Base-by-base conservation (phyloP, 768 basidiomycete genomes). In the Piloderma croceum region DNA sequence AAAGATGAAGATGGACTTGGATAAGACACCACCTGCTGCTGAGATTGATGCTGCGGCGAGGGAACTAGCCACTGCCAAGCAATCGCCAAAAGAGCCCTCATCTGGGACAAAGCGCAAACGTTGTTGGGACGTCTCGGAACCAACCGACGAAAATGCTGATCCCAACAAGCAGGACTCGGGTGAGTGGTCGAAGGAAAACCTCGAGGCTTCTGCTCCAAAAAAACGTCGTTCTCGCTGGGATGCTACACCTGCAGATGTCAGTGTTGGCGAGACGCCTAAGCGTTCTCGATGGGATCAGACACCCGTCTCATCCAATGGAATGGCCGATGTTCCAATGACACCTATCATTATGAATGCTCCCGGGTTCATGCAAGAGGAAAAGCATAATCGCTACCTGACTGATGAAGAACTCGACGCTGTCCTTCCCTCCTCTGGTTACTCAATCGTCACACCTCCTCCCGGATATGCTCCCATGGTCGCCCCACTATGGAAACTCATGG, bases 241-340 rank as follows among this genome's bases (percentile, higher is more conserved):
- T 61, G 90, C 91, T 38, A 79, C 91, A 1, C 91, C 92, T 10
- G 77, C 83, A 4, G 90, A 90, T 42, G 73, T 69, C 41, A 51
- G 57, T 24, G 60, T 65, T 25, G 65, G 70, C 29, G 81, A 89
- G 49, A 79, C 84, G 13, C 86, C 88, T 21, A 93, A 92, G 59
- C 83, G 84, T 36, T 97, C 93, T 20, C 79, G 93, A 38, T 99
- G 94, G 96, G 96, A 99, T 60, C 91, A 96, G 63, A 88, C 90
- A 13, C 92, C 96, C 5, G 73, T 75, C 37, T 69, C 79, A 4
- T 63, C 75, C 6, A n/a, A n/a, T n/a, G n/a, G 56, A 63, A 13
- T 57, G 29, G 41, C 60, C 12, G 85, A 89, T 36, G 70, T 62
- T 1, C 83, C 83, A 3, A 83, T 85, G 73, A 72, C 75, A 1